Percentiles rank a stretch among this genome's conserved stretches.
phyloP scores from a whole-genome alignment of 169 alveolate species.

The Plasmodium coatneyi region DNA sequence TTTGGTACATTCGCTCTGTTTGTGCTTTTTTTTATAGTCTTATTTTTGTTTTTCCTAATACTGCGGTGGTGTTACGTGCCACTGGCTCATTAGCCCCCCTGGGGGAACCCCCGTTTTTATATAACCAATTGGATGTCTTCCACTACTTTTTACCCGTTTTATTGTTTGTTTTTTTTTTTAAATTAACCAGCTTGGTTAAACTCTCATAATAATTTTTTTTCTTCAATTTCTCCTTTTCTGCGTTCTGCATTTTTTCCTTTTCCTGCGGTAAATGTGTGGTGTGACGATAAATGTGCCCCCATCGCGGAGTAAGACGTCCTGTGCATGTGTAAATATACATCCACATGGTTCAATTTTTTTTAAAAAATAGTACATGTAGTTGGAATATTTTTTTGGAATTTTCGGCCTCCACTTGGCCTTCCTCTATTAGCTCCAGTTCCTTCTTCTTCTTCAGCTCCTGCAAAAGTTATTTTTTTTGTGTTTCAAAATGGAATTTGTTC shows the following conservation, averaged over 20 bases:
- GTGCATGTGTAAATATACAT: background rate
- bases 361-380: conserved; percentile 9
- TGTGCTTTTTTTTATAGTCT: background rate
- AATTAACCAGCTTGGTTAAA: conserved; percentile 59
- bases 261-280: conserved; percentile 12
- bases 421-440: conserved; percentile 22
- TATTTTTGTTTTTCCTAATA: background rate
- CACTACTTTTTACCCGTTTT: conserved; percentile 19
- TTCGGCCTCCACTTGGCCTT: conserved; percentile 43
- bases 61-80: background rate
- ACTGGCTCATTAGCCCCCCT: background rate
- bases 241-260: conserved; percentile 45
- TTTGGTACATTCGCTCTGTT: background rate
- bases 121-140: background rate
- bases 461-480: background rate
- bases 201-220: conserved; percentile 54
- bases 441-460: conserved; percentile 48
- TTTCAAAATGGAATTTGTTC: background rate
- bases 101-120: background rate
- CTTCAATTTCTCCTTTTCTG: conserved; percentile 50
- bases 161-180: conserved; percentile 42
- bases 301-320: background rate
- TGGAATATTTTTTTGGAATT: conserved; percentile 33
- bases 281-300: background rate
- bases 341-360: background rate